These are phyloP conservation scores for Ogataea methylovora DNA, from an alignment of 805 yeast genomes.

Conservation along the genomic window DNA sequence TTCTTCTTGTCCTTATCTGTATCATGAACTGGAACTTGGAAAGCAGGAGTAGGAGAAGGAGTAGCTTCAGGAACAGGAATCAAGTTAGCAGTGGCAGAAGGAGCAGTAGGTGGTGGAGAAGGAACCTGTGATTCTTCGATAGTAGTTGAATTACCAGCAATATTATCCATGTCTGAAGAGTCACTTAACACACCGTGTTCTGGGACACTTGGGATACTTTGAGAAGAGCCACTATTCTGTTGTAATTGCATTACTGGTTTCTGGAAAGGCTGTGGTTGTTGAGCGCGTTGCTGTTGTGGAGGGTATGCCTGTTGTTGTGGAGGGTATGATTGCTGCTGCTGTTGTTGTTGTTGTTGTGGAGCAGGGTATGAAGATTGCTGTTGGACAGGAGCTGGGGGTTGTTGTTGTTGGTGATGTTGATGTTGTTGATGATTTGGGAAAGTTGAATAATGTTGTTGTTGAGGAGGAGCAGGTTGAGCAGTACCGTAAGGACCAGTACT, in stretches of 20 bases:
- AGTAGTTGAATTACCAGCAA: conserved; percentile 2
- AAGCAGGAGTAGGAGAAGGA: conserved; percentile 36
- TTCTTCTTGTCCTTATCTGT: conserved; percentile 26
- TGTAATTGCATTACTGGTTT: not conserved
- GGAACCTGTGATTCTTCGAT: too few species aligned
- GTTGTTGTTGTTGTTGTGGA: conserved; percentile 1
- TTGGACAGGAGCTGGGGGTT: too few species aligned
- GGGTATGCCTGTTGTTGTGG: conserved; percentile 1
- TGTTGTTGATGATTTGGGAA: conserved; percentile 1
- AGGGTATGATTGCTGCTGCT: conserved; percentile 1
- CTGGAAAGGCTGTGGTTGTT: not conserved
- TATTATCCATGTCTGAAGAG: not conserved
- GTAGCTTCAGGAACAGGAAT: conserved; percentile 23
- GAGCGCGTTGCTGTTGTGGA: conserved; percentile 1
- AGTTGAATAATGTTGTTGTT: conserved; percentile 4
- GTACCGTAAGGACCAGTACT: conserved; percentile 6
- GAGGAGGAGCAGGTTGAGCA: conserved; percentile 1
- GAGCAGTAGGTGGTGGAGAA: not conserved
- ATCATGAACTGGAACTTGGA: conserved; percentile 41
- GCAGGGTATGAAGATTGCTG: too few species aligned
- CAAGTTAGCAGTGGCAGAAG: too few species aligned
- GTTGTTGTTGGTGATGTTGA: conserved; percentile 2
- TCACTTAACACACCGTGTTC: not conserved
- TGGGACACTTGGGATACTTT: not conserved
- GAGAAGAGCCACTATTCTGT: not conserved